phyloP scores from a whole-genome alignment of 129 eudicot genomes.

The Centella asiatica region DNA sequence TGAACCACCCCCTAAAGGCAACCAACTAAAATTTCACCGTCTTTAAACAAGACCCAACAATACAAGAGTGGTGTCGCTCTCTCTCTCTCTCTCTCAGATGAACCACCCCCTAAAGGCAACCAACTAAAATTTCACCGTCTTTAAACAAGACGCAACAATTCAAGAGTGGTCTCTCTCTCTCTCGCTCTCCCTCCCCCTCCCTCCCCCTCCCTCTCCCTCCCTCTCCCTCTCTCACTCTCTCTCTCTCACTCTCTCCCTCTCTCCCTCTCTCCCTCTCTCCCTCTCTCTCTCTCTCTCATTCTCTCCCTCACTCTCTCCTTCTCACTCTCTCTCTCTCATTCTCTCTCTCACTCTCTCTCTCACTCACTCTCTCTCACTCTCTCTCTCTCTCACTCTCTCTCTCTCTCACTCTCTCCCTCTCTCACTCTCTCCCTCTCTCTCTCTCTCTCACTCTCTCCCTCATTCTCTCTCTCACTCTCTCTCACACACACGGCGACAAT shows the following conservation, averaged over 20 bases:
- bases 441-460: background rate
- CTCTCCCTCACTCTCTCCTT: background rate
- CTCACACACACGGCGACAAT: no score
- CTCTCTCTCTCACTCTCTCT: no score
- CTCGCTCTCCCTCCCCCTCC: background rate
- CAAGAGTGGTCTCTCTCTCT: no score
- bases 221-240: background rate
- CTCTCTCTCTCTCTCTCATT: background rate
- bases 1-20: no score
- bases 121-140: no score
- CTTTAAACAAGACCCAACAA: no score
- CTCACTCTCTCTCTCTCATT: background rate
- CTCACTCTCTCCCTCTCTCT: background rate
- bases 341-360: background rate
- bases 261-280: background rate
- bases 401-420: background rate
- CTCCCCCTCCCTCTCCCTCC: background rate
- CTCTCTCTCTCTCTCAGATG: no score
- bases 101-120: no score
- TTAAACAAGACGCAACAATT: no score
- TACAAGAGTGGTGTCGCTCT: no score
- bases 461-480: background rate
- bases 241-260: background rate
- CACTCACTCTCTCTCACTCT: background rate
- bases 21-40: no score